Percentiles rank a stretch among this genome's conserved stretches.
Conservation (phyloP, 306 rosid genomes). For the Castanea crenata region DNA sequence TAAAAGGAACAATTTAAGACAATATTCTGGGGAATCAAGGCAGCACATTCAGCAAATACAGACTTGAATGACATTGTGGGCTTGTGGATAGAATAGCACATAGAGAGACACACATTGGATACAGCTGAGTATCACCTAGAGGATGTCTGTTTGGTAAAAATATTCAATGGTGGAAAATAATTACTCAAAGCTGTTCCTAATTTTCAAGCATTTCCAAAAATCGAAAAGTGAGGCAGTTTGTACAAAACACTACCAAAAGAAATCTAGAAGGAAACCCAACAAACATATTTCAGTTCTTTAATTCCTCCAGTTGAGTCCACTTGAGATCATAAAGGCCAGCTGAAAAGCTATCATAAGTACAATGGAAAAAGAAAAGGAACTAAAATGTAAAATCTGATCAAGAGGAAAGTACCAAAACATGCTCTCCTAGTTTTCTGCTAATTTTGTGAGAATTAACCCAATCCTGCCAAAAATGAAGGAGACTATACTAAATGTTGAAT, state of each 20-base stretch:
- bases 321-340: not conserved
- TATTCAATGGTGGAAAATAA: not conserved
- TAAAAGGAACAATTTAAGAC: not conserved
- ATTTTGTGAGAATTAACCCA: slow-evolving; percentile 44
- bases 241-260: not conserved
- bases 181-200: not conserved
- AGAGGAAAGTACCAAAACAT: slow-evolving; percentile 38
- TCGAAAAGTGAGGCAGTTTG: not conserved
- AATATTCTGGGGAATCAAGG: not conserved
- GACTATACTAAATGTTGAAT: slow-evolving; percentile 8
- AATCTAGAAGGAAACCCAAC: not conserved
- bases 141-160: not conserved
- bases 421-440: slow-evolving; percentile 38
- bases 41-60: not conserved
- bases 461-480: slow-evolving; percentile 46
- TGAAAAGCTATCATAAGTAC: not conserved
- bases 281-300: not conserved
- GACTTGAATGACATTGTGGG: not conserved
- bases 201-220: not conserved
- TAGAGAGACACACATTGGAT: not conserved
- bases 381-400: not conserved
- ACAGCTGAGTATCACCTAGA: not conserved
- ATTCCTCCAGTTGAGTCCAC: not conserved
- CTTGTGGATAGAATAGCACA: not conserved
- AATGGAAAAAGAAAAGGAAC: not conserved